phyloP scores from a whole-genome alignment of 1,139 yeast species.

The Scheffersomyces illinoinensis region DNA sequence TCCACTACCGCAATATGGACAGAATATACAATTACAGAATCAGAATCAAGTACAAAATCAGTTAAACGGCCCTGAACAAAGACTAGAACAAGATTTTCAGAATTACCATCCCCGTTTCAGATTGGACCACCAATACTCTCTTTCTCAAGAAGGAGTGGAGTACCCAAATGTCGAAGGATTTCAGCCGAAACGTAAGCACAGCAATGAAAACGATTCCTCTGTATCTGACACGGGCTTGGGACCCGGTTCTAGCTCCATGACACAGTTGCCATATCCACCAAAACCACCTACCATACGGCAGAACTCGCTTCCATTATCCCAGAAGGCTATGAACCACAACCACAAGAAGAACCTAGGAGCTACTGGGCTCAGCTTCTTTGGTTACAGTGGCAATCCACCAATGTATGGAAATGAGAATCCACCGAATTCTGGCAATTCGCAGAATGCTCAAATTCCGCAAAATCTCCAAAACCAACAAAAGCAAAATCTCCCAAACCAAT shows the following conservation, averaged over 20 bases:
- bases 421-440: background rate
- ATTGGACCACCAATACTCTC: background rate
- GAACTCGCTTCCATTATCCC: conserved; percentile 9
- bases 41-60: background rate
- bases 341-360: background rate
- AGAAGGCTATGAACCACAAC: background rate
- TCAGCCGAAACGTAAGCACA: background rate
- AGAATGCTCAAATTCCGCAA: background rate
- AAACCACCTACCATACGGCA: conserved; percentile 11
- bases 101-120: background rate
- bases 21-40: background rate
- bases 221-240: conserved; percentile 1
- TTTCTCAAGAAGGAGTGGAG: background rate
- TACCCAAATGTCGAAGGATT: background rate
- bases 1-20: background rate
- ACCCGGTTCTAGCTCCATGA: conserved; percentile 1
- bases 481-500: background rate
- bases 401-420: background rate
- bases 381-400: background rate
- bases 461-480: background rate
- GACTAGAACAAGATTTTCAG: background rate
- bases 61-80: background rate
- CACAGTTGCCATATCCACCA: conserved; percentile 1
- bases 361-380: background rate
- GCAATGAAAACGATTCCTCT: background rate